Evolutionary conservation across 305 asterid genomes (phyloP), one percentile per base, ranked within the genome.

Genomic region (Solanum hybrid): DNA sequence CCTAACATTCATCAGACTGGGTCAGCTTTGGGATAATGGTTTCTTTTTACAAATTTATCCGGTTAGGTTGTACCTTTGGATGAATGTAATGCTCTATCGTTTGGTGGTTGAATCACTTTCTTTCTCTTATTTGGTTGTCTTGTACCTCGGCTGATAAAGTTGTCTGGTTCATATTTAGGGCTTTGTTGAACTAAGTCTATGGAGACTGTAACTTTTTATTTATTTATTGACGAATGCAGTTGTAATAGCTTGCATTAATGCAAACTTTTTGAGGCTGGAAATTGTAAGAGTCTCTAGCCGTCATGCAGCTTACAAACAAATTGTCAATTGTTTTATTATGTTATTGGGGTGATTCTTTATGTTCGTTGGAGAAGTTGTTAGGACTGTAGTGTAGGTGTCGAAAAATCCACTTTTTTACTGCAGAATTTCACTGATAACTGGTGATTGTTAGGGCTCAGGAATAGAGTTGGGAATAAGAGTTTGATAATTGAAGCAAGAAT

Each of bases 21-120:
- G 22, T 31, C 32, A 57, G 51, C 88, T 85, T 20, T 85, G 15
- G 88, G 88, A 57, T 85, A 85, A 32, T 57, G 77, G 77, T 85
- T 57, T 85, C 12, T 57, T 89, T 33, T 78, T 79, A 81, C 79
- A 57, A 51, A 22, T 89, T 79, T 79, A 57, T 89, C 88, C 77
- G n/a, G 65, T 34, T 89, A 79, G 79, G 87, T 79, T n/a, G 79
- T 81, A 61, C 77, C 38, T 79, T 29, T 79, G 90, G 77, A 89
- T 89, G 51, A 57, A 77, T 89, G 90, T 57, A 89, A 78, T 79
- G 85, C 87, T 61, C 68, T 89, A 79, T 33, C 38, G 80, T 33
- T 14, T 24, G 61, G 87, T 89, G 36, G 90, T 89, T 34, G 79
- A 15, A 61, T 89, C 22, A 33, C 22, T 78, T 57, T 79, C 26